phyloP scores from a whole-genome alignment of 192 early-diverging fungal species.

The Coemansia sp. region DNA sequence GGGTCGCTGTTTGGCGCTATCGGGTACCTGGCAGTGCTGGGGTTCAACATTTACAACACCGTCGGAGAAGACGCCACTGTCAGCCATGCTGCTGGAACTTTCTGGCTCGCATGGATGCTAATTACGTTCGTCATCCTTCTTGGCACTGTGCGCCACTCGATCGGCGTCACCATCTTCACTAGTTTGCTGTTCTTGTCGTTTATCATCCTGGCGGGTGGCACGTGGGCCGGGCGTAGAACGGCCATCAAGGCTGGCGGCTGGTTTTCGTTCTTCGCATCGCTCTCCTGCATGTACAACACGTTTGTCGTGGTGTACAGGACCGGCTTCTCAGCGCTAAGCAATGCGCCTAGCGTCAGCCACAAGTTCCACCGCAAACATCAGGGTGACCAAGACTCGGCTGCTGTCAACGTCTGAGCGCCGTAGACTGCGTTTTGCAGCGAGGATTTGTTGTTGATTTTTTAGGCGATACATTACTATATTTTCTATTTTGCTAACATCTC shows the following conservation, averaged over 20 bases:
- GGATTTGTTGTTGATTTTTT: no score
- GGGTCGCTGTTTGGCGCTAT: constrained; percentile 68
- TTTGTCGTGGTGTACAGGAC: constrained; percentile 43
- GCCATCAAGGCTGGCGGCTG: constrained; percentile 67
- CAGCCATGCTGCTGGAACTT: constrained; percentile 63
- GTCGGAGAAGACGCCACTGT: constrained; percentile 54
- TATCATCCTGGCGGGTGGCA: constrained; percentile 63
- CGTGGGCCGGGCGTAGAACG: constrained; percentile 56
- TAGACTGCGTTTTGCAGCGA: no score
- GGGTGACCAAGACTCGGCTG: constrained; percentile 38
- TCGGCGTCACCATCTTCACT: constrained; percentile 61
- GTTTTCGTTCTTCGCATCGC: constrained; percentile 71
- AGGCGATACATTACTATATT: not conserved
- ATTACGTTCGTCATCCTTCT: constrained; percentile 69
- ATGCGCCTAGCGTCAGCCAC: constrained; percentile 21
- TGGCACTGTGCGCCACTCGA: constrained; percentile 61
- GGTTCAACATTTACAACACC: constrained; percentile 60
- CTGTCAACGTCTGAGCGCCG: constrained; percentile 22
- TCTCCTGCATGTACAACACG: constrained; percentile 68
- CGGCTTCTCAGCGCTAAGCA: constrained; percentile 42
- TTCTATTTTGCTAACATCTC: not conserved
- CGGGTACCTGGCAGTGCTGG: constrained; percentile 45
- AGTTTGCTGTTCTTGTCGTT: constrained; percentile 65
- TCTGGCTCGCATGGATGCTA: constrained; percentile 67
- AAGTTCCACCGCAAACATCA: constrained; percentile 38